Evolutionary conservation across 192 early-diverging fungal species (phyloP), one percentile per base, ranked within the genome.

Genomic region (Spizellomyces punctatus): DNA sequence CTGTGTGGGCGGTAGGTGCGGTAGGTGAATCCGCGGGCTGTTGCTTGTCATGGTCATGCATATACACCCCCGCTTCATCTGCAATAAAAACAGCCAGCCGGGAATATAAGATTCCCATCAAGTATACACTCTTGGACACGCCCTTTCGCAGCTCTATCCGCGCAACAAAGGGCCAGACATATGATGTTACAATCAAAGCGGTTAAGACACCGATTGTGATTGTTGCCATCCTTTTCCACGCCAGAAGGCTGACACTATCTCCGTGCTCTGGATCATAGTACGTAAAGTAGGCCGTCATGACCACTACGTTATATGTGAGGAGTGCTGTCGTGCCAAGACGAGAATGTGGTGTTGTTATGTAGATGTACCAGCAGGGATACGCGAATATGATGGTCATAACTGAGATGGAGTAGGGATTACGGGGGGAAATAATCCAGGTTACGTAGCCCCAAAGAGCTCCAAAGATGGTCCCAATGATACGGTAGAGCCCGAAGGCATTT

Each of bases 131-230:
- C 12, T 60, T 8, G 10, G 64, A 67, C 46, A 94, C 64, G 6
- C 88, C 91, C 75, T 90, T 88, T 10, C 93, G 86, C 42, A 95
- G 78, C 42, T 92, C 89, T 8, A 88, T 89, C n/a, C 93, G 86
- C 0, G 93, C 93, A 69, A 93, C 91, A 55, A 89, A 93, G 0
- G 93, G 93, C 92, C 92, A 95, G 12, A 93, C 73, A 74, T 92
- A 95, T 59, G 84, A 78, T 0, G 92, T 93, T 0, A 83, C 83
- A 12, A 85, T 60, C 60, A 95, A 79, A 2, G 92, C 93, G 36
- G 85, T 85, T 0, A 88, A 41, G 8, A 94, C 91, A 49, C 93
- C 93, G 41, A 91, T 73, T n/a, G 86, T 77, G 43, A 95, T 91
- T 0, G 91, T 83, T 8, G 82, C 66, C 7, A 84, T 88, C 7